Evolutionary conservation across 306 rosid species (phyloP).

Genomic region (Trifolium repens): DNA sequence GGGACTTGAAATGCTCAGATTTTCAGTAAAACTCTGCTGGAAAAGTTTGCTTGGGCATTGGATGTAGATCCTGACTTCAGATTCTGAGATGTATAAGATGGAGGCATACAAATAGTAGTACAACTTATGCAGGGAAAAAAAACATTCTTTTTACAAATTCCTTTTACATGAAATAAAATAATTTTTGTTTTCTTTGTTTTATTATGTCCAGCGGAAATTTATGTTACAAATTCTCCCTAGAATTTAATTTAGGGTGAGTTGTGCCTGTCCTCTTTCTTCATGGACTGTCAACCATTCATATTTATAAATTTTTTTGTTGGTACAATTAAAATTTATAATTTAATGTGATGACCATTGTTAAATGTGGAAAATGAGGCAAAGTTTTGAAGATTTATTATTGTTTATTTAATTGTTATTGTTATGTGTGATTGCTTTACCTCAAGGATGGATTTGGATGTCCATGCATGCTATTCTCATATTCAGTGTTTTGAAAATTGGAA

Average conservation of each 20-base stretch:
- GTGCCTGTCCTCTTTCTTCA: constrained; percentile 42
- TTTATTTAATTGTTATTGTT: background rate
- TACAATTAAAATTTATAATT: constrained; percentile 43
- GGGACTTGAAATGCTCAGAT: constrained; percentile 58
- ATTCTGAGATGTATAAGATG: constrained; percentile 64
- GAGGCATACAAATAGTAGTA: constrained; percentile 29
- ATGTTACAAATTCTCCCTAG: constrained; percentile 62
- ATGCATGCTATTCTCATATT: background rate
- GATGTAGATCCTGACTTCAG: constrained; percentile 95
- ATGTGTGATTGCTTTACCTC: background rate
- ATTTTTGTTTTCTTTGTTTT: constrained; percentile 38
- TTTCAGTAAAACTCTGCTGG: constrained; percentile 90
- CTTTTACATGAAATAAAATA: constrained; percentile 27
- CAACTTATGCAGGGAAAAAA: constrained; percentile 20
- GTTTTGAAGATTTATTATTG: constrained; percentile 16
- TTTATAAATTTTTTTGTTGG: constrained; percentile 20
- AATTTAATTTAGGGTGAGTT: constrained; percentile 82
- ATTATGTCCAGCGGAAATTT: constrained; percentile 53
- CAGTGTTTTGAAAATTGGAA: background rate
- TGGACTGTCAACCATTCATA: constrained; percentile 47
- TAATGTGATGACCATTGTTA: constrained; percentile 40
- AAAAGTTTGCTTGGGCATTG: constrained; percentile 94
- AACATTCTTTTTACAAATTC: constrained; percentile 25
- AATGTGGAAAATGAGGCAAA: constrained; percentile 46
- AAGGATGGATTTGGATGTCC: background rate